Evolutionary conservation across 345 rosid species (phyloP).

Genomic region (Arabis hirsuta): DNA sequence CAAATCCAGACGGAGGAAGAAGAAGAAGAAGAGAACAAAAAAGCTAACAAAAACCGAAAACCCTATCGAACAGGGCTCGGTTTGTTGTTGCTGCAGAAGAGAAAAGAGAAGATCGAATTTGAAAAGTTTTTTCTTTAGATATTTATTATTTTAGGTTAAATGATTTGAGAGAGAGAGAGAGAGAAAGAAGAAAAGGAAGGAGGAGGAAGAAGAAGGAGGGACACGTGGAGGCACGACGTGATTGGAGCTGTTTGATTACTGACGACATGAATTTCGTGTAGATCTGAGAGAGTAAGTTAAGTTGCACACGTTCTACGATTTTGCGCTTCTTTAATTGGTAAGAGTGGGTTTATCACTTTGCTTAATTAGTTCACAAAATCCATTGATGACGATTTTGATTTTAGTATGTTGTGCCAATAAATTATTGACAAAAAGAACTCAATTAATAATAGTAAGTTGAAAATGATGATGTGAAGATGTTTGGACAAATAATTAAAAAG

Average conservation of each 20-base stretch:
- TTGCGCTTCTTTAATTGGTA: neutral
- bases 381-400: constrained; percentile 4
- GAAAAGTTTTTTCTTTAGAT: neutral
- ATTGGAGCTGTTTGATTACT: constrained; percentile 11
- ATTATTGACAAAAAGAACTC: neutral
- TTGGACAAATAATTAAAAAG: constrained; percentile 2
- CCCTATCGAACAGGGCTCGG: constrained; percentile 43
- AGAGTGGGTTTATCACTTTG: neutral
- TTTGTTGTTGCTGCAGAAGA: constrained; percentile 32
- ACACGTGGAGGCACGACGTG: constrained; percentile 39
- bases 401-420: neutral
- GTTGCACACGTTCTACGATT: constrained; percentile 29
- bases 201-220: constrained; percentile 22
- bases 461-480: neutral
- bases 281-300: constrained; percentile 18
- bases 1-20: constrained; percentile 2
- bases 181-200: neutral
- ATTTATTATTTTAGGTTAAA: constrained; percentile 31
- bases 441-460: neutral
- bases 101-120: constrained; percentile 18
- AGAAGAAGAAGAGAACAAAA: too few species aligned
- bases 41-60: constrained; percentile 44
- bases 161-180: constrained; percentile 36
- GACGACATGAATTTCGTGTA: constrained; percentile 27
- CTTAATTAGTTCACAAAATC: constrained; percentile 16